phyloP scores from a whole-genome alignment of 129 eudicot species.

The Tagetes erecta region DNA sequence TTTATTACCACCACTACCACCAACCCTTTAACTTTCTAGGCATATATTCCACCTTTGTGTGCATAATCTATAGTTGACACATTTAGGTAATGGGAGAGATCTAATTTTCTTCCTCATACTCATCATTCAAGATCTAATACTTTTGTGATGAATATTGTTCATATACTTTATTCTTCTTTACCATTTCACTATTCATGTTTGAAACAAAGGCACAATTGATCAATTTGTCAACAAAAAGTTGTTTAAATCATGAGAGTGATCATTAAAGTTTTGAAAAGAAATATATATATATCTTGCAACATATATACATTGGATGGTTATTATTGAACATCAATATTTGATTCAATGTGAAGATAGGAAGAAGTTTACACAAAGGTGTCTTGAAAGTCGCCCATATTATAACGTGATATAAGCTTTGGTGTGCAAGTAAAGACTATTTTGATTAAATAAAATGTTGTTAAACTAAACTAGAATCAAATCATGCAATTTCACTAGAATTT shows the following conservation, averaged over 20 bases:
- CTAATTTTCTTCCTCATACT: conserved; percentile 26
- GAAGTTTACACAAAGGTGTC: conserved; percentile 1
- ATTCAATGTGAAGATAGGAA: neutral
- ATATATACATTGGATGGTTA: neutral
- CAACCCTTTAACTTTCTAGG: conserved; percentile 36
- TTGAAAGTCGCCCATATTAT: neutral
- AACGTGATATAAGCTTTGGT: neutral
- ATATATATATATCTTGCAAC: neutral
- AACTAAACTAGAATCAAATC: conserved; percentile 16
- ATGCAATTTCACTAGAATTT: conserved; percentile 18
- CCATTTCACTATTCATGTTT: conserved; percentile 14
- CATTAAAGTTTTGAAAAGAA: neutral
- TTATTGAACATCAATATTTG: neutral
- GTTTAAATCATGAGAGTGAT: conserved; percentile 4
- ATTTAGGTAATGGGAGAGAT: conserved; percentile 22
- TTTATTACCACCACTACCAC: conserved; percentile 43
- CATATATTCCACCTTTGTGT: conserved; percentile 34
- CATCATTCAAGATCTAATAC: conserved; percentile 31
- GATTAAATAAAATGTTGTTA: conserved; percentile 15
- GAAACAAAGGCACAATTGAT: neutral
- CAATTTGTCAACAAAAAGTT: neutral
- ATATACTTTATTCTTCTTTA: conserved; percentile 28
- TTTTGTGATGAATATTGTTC: conserved; percentile 26
- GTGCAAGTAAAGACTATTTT: conserved; percentile 1
- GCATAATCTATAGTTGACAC: conserved; percentile 29